phyloP scores from a whole-genome alignment of 176 grass and related monocot species.

The Ampelocalamus luodianensis region DNA sequence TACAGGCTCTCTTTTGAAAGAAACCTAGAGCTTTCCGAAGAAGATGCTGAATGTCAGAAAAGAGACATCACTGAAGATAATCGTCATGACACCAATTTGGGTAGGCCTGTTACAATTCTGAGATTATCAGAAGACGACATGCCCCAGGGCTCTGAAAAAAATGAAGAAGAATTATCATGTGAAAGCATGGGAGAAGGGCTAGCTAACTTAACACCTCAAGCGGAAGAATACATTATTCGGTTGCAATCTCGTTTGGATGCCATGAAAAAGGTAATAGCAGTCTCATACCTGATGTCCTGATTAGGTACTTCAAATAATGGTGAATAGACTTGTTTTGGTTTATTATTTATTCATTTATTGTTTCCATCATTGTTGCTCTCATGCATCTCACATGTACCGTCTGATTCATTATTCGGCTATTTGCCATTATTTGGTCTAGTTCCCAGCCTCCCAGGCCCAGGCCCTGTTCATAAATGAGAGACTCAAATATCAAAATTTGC shows the following conservation, averaged over 20 bases:
- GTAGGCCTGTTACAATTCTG: slow-evolving; percentile 55
- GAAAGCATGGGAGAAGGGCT: slow-evolving; percentile 60
- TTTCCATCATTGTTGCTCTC: not conserved
- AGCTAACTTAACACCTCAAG: slow-evolving; percentile 68
- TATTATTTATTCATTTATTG: slow-evolving; percentile 3
- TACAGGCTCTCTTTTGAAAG: slow-evolving; percentile 92
- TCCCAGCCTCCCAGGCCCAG: not conserved
- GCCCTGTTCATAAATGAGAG: not conserved
- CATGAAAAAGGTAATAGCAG: slow-evolving; percentile 69
- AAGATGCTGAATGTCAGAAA: slow-evolving; percentile 53
- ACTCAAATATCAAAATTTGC: not conserved
- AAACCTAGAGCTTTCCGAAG: slow-evolving; percentile 80
- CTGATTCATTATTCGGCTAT: not conserved
- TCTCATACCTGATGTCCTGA: slow-evolving; percentile 11
- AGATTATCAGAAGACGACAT: slow-evolving; percentile 61
- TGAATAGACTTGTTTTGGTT: not conserved
- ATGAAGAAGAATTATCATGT: slow-evolving; percentile 43
- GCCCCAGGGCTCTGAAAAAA: slow-evolving; percentile 38
- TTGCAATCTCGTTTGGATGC: slow-evolving; percentile 85
- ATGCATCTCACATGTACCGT: not conserved
- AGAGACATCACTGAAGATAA: slow-evolving; percentile 46
- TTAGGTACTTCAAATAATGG: slow-evolving; percentile 8
- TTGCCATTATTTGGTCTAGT: slow-evolving; percentile 19
- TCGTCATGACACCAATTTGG: slow-evolving; percentile 52
- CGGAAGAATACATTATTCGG: slow-evolving; percentile 67